These are phyloP conservation scores for Dryadomyces quercivorus DNA, from an alignment of 2,329 filamentous ascomycete species.

Conservation along the genomic window DNA sequence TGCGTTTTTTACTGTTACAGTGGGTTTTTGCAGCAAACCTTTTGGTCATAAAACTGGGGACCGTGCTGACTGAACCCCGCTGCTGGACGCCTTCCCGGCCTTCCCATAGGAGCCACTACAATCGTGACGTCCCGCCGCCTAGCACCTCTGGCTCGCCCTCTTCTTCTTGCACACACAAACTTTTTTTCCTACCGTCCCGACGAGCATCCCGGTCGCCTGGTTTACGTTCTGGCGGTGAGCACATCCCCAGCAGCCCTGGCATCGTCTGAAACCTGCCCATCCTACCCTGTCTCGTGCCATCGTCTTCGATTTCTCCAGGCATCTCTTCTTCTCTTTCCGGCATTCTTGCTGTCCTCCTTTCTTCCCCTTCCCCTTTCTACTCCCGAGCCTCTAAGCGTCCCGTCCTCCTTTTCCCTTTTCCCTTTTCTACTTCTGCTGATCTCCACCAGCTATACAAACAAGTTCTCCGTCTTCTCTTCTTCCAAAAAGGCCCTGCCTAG, in stretches of 20 bases:
- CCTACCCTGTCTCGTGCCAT: neutral
- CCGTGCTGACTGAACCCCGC: neutral
- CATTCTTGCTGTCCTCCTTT: neutral
- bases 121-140: constrained; percentile 2
- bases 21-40: neutral
- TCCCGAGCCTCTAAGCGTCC: too few relatives aligned
- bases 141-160: neutral
- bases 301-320: too few relatives aligned
- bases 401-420: neutral
- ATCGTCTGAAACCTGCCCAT: neutral
- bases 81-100: neutral
- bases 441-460: too few relatives aligned
- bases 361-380: neutral
- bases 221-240: neutral
- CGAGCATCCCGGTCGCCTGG: neutral
- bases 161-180: neutral
- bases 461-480: neutral
- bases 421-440: neutral
- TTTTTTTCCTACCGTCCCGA: neutral
- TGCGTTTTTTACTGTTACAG: neutral
- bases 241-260: neutral
- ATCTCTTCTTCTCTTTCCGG: neutral
- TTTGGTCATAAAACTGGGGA: constrained; percentile 1
- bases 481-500: neutral
- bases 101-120: neutral